Base-by-base conservation (phyloP, 2,329 filamentous ascomycete species). In the Claviceps sp. region DNA sequence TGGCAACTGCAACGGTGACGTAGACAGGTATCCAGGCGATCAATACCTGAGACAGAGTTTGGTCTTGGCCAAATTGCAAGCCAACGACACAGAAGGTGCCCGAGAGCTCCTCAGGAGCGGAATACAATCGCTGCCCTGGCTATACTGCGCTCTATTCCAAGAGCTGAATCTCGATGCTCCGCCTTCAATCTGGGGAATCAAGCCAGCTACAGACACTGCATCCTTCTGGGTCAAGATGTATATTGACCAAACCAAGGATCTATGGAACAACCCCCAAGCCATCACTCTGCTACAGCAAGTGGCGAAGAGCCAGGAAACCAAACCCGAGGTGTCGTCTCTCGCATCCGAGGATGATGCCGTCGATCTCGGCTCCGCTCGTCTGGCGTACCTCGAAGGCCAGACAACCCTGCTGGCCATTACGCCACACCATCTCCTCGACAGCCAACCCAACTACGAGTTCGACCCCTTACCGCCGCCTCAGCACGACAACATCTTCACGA, bases 231-330 rank as follows among this genome's bases (percentile, higher is more conserved):
- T 82, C 4, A 81, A 85, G 60, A 74, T 95, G 2, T 95, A 95
- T 62, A 75, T 88, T 30, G 74, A 80, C 52, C 80, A 85, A 45
- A 77, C 85, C 4, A 91, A 89, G 62, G 86, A 91, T 59, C 71
- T 95, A 3, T 96, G 90, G 90, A 89, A 89, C 63, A 89, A 83
- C 4, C 76, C 85, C 0, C 83, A 88, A 60, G 81, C 79, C 14
- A 82, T 77, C 3, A 70, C 73, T 4, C 68, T 95, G 7, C 76
- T 96, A 1, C 75, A 84, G 34, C 81, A 87, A 60, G 79, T 84
- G 16, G 84, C 82, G 45, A 78, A 79, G 55, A 75, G 75, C 11
- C 69, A 78, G 4, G 63, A 65, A 3, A 63, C 64, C 36, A 71
- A 71, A 52, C 68, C 72, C 4, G 66, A 76, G 49, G 60, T 62